Percentiles rank a stretch among this genome's conserved stretches.
These are phyloP conservation scores for Ulota crispa DNA, from an alignment of 225 moss, liverwort and hornwort genomes.

Conservation along the genomic window DNA sequence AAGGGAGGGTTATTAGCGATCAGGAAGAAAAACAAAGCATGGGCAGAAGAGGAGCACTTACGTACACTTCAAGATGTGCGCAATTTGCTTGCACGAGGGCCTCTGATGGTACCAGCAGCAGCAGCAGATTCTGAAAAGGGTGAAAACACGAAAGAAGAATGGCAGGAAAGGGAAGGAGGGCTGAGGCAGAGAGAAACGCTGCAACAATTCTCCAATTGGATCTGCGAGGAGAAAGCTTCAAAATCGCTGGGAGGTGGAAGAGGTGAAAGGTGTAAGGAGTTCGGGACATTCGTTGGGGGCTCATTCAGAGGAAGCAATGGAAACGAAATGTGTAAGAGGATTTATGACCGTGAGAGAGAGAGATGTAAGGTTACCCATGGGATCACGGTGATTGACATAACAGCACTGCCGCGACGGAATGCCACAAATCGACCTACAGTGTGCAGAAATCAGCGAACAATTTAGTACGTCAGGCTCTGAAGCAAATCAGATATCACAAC, in stretches of 20 bases:
- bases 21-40: conserved; percentile 1
- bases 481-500: conserved; percentile 8
- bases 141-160: conserved; percentile 18
- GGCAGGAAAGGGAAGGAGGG: conserved; percentile 34
- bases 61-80: conserved; percentile 28
- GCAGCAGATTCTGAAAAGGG: not conserved
- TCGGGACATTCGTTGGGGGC: conserved; percentile 18
- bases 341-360: conserved; percentile 36
- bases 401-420: not conserved
- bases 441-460: not conserved
- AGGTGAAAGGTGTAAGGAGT: conserved; percentile 17
- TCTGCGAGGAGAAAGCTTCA: conserved; percentile 28
- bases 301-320: conserved; percentile 26
- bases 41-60: conserved; percentile 37
- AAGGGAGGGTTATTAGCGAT: not conserved
- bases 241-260: conserved; percentile 10
- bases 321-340: conserved; percentile 34
- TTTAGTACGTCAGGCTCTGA: not conserved
- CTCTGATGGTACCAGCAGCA: not conserved
- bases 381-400: not conserved
- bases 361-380: conserved; percentile 24
- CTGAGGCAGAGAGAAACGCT: conserved; percentile 31
- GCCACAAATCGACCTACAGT: not conserved
- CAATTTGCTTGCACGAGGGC: conserved; percentile 22
- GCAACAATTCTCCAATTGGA: conserved; percentile 44